Conservation (phyloP, 23 red algal genomes). For the Gracilariopsis chorda region DNA sequence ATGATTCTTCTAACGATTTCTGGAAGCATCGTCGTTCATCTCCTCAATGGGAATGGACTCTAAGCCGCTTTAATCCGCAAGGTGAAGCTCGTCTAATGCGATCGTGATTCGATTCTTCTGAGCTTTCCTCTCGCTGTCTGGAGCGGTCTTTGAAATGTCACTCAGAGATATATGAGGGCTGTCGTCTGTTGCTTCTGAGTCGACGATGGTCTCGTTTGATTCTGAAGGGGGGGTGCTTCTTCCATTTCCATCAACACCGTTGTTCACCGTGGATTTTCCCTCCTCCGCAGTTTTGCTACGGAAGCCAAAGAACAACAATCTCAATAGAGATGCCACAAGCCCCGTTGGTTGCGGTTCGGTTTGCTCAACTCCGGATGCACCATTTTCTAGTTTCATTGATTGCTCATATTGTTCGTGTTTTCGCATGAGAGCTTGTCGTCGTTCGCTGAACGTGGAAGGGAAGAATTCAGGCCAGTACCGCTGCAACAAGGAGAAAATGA, state of each 20-base stretch:
- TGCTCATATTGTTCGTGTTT: conserved; percentile 69
- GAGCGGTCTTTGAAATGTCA: conserved; percentile 20
- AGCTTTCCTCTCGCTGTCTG: conserved; percentile 3
- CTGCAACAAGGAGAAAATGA: conserved; percentile 97
- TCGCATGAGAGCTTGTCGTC: conserved; percentile 92
- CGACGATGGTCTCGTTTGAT: not conserved
- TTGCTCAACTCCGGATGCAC: not conserved
- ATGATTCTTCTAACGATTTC: too few relatives aligned
- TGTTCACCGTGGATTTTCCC: not conserved
- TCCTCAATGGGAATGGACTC: too few relatives aligned
- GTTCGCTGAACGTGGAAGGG: conserved; percentile 95
- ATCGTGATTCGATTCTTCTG: not conserved
- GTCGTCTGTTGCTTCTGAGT: not conserved
- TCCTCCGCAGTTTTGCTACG: not conserved
- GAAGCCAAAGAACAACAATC: conserved; percentile 29
- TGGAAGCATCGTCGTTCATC: too few relatives aligned
- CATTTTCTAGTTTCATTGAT: not conserved
- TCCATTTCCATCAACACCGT: not conserved
- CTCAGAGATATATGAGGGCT: conserved; percentile 7
- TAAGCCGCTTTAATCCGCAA: conserved; percentile 29
- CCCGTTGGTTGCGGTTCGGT: not conserved
- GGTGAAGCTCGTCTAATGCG: conserved; percentile 53
- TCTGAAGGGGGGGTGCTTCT: not conserved
- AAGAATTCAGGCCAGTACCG: conserved; percentile 98
- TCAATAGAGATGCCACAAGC: not conserved